Base-by-base conservation (phyloP, 1,139 yeast species). In the Pichiaceae sp. region DNA sequence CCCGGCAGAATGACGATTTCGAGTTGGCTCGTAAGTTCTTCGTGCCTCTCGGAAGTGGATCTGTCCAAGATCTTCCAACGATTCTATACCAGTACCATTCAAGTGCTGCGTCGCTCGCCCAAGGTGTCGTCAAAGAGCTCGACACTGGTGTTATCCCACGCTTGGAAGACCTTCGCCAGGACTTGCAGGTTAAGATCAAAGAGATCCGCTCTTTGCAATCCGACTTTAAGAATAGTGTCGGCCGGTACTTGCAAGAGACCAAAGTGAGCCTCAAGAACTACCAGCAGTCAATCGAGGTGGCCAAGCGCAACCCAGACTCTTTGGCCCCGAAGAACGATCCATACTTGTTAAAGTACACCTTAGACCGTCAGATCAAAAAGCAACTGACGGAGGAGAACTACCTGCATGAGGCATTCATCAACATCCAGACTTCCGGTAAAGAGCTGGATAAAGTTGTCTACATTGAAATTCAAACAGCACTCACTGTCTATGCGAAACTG, bases 401-500 rank as follows among this genome's bases (percentile, higher is more conserved):
- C 50, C 66, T 91, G 37, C 83, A 85, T 50, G 95, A 87, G 53
- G 96, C 97, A 0, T 89, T 75, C 54, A 70, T 78, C 46, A 89
- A 91, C 59, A 68, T 89, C 47, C 96, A 91, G 62, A 74, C 75
- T 30, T 83, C 95, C 1, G 96, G 95, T 33, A 78, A 82, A 42
- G 93, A 87, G 54, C 70, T 93, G 47, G 97, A 89, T 59, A 77
- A 81, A 46, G 91, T 86, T 42, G 93, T 91, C 17, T 86, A 83
- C 30, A 69, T 78, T 56, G 96, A 89, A 56, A 66, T 91, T 37
- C 97, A 89, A 62, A 79, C 77, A 49, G 86, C 93, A 28, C 59
- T 87, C 45, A 73, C 80, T 8, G 72, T 71, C 34, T 89, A 80
- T 60, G 82, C 93, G 26, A 75, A 74, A 43, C 58, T 78, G 27